phyloP scores from a whole-genome alignment of 495 filamentous ascomycete species.

The Cryomyces antarcticus region DNA sequence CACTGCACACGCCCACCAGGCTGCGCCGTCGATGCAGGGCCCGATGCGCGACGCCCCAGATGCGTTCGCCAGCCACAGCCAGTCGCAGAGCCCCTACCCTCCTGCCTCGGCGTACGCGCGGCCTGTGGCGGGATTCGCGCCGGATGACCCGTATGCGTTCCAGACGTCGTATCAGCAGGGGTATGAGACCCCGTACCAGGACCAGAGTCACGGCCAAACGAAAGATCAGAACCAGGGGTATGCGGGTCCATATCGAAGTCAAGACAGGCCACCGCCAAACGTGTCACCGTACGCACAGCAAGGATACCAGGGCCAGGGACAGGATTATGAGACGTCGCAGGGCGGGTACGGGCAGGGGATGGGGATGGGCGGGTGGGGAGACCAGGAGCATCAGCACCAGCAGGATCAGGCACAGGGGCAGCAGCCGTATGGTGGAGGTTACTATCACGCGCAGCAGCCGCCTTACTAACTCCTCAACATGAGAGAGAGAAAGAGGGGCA shows the following conservation, averaged over 20 bases:
- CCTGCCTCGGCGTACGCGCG: slow-evolving; percentile 3
- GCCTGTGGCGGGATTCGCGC: slow-evolving; percentile 2
- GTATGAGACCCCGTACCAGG: slow-evolving; percentile 13
- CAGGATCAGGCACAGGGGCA: not conserved
- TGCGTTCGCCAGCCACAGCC: not conserved
- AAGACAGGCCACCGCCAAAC: slow-evolving; percentile 1
- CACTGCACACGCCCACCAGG: slow-evolving; percentile 3
- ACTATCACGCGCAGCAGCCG: not conserved
- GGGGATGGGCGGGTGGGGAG: not conserved
- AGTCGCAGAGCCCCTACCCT: not conserved
- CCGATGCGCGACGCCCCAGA: not conserved
- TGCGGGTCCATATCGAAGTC: not conserved
- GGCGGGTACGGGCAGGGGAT: not conserved
- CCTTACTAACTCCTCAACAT: not conserved
- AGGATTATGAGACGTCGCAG: not conserved
- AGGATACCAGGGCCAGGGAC: not conserved
- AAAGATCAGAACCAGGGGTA: not conserved
- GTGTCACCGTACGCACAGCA: slow-evolving; percentile 1
- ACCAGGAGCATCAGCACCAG: not conserved
- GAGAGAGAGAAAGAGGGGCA: not conserved
- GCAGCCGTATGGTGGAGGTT: not conserved
- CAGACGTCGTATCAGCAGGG: slow-evolving; percentile 20
- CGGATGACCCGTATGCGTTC: slow-evolving; percentile 8
- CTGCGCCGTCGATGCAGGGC: not conserved
- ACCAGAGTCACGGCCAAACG: slow-evolving; percentile 1